phyloP scores from a whole-genome alignment of 352 stramenopile species.

The Pythium phragmitis region DNA sequence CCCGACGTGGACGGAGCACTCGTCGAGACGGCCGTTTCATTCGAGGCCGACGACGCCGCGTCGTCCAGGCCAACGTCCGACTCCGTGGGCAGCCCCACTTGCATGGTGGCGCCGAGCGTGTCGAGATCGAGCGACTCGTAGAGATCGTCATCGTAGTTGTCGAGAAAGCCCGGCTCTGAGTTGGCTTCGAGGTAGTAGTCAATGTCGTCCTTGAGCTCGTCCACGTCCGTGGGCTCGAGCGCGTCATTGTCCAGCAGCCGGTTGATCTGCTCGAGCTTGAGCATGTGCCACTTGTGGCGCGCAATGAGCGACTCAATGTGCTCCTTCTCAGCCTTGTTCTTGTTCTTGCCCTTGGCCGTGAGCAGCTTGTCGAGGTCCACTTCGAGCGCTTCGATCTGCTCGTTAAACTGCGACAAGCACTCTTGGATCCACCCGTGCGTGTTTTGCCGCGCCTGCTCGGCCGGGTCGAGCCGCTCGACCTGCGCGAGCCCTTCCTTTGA shows the following conservation, averaged over 20 bases:
- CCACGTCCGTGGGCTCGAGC: conserved; percentile 90
- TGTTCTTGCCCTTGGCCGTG: conserved; percentile 92
- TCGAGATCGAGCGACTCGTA: conserved; percentile 97
- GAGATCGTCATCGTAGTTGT: conserved; percentile 91
- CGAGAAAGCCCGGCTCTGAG: conserved; percentile 92
- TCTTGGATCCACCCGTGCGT: conserved; percentile 85
- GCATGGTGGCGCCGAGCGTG: conserved; percentile 70
- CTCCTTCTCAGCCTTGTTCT: conserved; percentile 93
- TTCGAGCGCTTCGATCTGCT: conserved; percentile 88
- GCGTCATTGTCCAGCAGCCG: conserved; percentile 96
- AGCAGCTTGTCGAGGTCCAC: conserved; percentile 79
- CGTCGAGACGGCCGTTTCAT: conserved; percentile 1
- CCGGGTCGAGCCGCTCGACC: conserved; percentile 90
- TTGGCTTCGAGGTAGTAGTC: conserved; percentile 98
- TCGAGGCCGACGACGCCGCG: conserved; percentile 20
- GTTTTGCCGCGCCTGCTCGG: conserved; percentile 80
- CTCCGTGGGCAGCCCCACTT: conserved; percentile 69
- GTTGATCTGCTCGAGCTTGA: conserved; percentile 98
- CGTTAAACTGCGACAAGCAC: conserved; percentile 76
- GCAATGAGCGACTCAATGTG: conserved; percentile 88
- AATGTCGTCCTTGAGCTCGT: conserved; percentile 97
- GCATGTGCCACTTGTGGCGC: conserved; percentile 97
- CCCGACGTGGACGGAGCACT: background rate
- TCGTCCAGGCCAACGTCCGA: conserved; percentile 74
- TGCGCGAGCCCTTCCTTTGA: conserved; percentile 97